A percentile compares a stretch with the other conserved stretches of the same genome.
These are phyloP conservation scores for Saccharum spontaneum DNA, from an alignment of 176 grass and related monocot genomes.

Conservation along the genomic window DNA sequence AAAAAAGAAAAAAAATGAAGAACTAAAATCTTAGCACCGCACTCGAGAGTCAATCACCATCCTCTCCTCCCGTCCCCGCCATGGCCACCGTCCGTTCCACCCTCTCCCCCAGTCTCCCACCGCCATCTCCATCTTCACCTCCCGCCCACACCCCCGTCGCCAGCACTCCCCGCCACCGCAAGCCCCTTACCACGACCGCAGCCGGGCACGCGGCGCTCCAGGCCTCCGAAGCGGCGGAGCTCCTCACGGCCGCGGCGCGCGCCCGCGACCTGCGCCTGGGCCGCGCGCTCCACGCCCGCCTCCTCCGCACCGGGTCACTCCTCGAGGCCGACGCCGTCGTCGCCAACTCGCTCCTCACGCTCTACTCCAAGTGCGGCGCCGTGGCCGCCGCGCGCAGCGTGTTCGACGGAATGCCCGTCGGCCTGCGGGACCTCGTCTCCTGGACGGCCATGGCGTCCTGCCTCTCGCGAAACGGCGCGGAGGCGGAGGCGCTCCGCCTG, in stretches of 20 bases:
- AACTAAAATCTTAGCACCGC: no score
- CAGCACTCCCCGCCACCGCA: slow-evolving; percentile 3
- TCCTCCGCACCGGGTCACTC: slow-evolving; percentile 30
- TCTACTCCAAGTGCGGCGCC: slow-evolving; percentile 68
- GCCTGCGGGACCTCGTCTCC: slow-evolving; percentile 55
- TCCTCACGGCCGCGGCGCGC: slow-evolving; percentile 38
- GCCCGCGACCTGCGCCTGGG: slow-evolving; percentile 40
- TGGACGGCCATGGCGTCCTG: slow-evolving; percentile 66
- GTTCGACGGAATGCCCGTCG: slow-evolving; percentile 61
- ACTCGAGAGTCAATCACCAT: background rate
- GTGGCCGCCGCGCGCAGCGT: slow-evolving; percentile 42
- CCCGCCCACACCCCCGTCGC: background rate
- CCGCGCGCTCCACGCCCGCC: slow-evolving; percentile 41
- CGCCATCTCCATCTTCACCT: background rate
- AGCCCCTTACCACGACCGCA: background rate
- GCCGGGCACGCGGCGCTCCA: background rate
- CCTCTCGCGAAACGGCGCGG: slow-evolving; percentile 42
- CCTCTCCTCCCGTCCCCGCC: background rate
- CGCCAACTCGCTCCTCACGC: slow-evolving; percentile 57
- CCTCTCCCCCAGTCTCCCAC: slow-evolving; percentile 13
- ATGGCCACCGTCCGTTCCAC: slow-evolving; percentile 14
- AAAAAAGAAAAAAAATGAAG: no score
- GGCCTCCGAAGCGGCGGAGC: slow-evolving; percentile 25
- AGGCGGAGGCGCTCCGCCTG: slow-evolving; percentile 26
- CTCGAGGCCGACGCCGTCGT: slow-evolving; percentile 41